A percentile compares a stretch with the other conserved stretches of the same genome.
phyloP scores from a whole-genome alignment of 306 rosid genomes.

The Castanospermum australe region DNA sequence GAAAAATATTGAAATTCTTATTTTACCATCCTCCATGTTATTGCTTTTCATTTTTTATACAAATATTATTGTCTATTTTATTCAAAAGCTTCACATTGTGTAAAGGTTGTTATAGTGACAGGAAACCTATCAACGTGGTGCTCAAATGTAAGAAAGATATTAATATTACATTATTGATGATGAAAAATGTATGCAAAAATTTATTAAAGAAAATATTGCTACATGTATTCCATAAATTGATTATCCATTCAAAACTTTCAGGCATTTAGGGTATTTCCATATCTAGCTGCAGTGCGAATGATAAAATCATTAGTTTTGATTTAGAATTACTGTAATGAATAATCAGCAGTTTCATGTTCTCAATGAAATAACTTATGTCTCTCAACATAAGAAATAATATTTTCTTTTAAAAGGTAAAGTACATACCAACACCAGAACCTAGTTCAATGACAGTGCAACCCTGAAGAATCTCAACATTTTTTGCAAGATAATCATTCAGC shows the following conservation, averaged over 20 bases:
- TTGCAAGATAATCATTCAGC: slow-evolving; percentile 77
- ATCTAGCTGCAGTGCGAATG: background rate
- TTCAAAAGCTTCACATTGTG: background rate
- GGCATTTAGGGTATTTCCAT: background rate
- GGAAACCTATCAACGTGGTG: background rate
- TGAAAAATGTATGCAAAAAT: background rate
- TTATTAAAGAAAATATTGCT: background rate
- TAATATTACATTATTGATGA: background rate
- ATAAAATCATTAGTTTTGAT: background rate
- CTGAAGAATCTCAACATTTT: slow-evolving; percentile 56
- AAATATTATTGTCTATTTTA: background rate
- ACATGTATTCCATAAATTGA: background rate
- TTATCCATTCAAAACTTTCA: background rate
- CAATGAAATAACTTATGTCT: background rate
- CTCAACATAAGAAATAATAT: background rate
- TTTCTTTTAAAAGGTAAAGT: slow-evolving; percentile 16
- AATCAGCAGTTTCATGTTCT: background rate
- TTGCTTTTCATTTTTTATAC: too few species aligned
- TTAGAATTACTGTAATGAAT: background rate
- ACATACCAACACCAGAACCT: slow-evolving; percentile 96
- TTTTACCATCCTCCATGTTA: background rate
- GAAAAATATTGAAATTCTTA: background rate
- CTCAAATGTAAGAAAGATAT: background rate
- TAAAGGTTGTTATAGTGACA: background rate
- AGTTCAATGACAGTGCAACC: slow-evolving; percentile 73